phyloP scores from a whole-genome alignment of 768 basidiomycete genomes.

The Mrakia frigida region DNA sequence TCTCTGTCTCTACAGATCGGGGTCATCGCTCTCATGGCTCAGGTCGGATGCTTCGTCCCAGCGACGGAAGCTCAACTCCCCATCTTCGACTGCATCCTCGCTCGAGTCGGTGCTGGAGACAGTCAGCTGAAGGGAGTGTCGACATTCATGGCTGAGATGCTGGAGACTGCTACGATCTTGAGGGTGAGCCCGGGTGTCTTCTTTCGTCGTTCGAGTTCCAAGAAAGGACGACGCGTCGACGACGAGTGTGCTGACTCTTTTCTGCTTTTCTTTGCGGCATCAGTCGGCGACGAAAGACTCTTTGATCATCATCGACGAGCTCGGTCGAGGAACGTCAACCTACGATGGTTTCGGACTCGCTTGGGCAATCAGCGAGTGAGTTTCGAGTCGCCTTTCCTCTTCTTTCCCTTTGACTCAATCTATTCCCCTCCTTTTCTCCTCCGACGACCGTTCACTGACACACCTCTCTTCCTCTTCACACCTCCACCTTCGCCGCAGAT shows the following conservation, averaged over 20 bases:
- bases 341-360: conserved; percentile 56
- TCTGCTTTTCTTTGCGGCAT: background rate
- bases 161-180: conserved; percentile 93
- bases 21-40: conserved; percentile 94
- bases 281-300: conserved; percentile 89
- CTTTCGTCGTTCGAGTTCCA: background rate
- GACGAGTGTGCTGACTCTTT: background rate
- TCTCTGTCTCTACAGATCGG: conserved; percentile 56
- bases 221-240: background rate
- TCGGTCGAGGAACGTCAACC: conserved; percentile 30
- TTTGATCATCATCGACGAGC: conserved; percentile 91
- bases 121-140: conserved; percentile 96
- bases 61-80: conserved; percentile 79
- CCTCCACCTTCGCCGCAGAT: conserved; percentile 54
- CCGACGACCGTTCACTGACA: conserved; percentile 56
- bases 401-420: background rate
- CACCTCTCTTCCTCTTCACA: conserved; percentile 57
- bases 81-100: conserved; percentile 91
- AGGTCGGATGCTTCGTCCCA: conserved; percentile 91
- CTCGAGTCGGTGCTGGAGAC: conserved; percentile 94
- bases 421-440: conserved; percentile 39
- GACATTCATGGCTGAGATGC: conserved; percentile 98
- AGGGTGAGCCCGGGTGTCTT: conserved; percentile 51
- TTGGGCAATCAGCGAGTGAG: conserved; percentile 97
- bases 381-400: conserved; percentile 21